Base-by-base conservation (phyloP, 208 protist species). In the Endotrypanum monterogeii region DNA sequence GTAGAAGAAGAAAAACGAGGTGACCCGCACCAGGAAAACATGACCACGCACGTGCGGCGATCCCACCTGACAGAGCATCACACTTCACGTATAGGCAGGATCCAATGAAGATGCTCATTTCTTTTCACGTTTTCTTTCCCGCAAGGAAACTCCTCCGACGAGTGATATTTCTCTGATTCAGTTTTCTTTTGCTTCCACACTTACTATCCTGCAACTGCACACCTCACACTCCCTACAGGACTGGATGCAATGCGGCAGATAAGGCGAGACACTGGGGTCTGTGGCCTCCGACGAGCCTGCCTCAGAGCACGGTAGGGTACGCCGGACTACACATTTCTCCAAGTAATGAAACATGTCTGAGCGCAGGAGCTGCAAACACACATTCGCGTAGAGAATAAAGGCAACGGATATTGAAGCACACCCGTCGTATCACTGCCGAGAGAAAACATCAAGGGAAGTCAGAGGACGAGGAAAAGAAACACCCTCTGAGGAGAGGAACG, bases 371-470 rank as follows among this genome's bases (percentile, higher is more conserved):
- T 32, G 16, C 1, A 62, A 62, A 62, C 0, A 48, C 12, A 32
- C 2, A 62, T 23, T n/a, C 60, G 32, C 46, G 35, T 48, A 44
- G 37, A 44, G 32, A 44, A 30, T 37, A 23, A 30, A 37, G 3
- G 25, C 37, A 46, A 30, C 60, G 32, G 23, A 48, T 9, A 23
- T 7, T 65, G 60, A 44, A 23, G 46, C 20, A 37, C 35, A 65
- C 23, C 14, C 25, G 46, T 68, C 28, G 63, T 4, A 37, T 25
- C 63, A 54, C 5, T n/a, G 44, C 41, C 28, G 18, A 54, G 25
- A 68, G n/a, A 68, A 28, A 68, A 16, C 50, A 20, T 11, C 44
- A 67, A 20, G 61, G 25, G 41, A 54, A 75, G n/a, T 46, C 16
- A 32, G 41, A 1, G 60, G 39, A 52, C 23, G 32, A 16, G 32